Evolutionary conservation across 164 flowering plant genomes (phyloP), one percentile per base, ranked within the genome.

Genomic region (Aristolochia contorta): DNA sequence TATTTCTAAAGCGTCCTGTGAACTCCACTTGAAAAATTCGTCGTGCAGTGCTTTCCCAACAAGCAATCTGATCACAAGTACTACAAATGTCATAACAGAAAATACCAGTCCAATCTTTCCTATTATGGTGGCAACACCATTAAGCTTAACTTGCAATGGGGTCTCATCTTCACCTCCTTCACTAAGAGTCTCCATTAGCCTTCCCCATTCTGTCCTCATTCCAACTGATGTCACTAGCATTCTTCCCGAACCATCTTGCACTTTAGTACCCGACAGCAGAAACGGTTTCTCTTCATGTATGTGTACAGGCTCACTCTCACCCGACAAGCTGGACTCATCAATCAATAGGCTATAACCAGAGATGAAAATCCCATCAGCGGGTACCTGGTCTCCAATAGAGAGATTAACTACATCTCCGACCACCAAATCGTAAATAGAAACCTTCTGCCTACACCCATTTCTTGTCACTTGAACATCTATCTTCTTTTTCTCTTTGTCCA

Each of bases 191-290:
- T 77, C 83, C 85, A 81, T 81, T 62, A 81, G 68, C 68, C 65
- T 69, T 24, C 85, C 85, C 82, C 85, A 81, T 67, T 81, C 81
- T 47, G 85, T 81, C 67, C 73, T 76, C 82, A 76, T 80, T 30
- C 85, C 85, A 75, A 81, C 85, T 20, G 79, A 23, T 8, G 79
- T 74, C 51, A 81, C 81, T 50, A 81, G 63, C 85, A 81, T 81
- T 62, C 68, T 79, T 47, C 62, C 82, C 2, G 77, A 77, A 15
- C 85, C 85, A 60, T 81, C 83, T 64, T 73, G 79, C 47, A 81
- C 81, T 68, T 79, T 79, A 33, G 75, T 77, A 59, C 85, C 85
- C 1, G 79, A 54, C 25, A 77, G 61, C 62, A 81, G 78, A 51
- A 79, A 81, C 27, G 85, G 82, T 25, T 58, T 71, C 49, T 70